Conservation (phyloP, 1,139 yeast genomes). For the Yamadazyma triangularis region DNA sequence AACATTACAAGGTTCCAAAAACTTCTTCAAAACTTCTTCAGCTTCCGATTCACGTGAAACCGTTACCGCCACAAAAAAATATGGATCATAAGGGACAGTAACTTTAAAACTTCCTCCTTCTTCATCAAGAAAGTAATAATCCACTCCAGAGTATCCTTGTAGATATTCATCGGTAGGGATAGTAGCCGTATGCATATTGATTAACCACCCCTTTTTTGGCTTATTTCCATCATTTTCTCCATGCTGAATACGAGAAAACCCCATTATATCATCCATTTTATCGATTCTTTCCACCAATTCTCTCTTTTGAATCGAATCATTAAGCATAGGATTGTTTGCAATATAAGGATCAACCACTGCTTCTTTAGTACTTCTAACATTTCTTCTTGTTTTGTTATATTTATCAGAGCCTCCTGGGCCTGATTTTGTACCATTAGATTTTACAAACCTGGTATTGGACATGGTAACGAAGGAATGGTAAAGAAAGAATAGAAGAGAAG, state of each 20-base stretch:
- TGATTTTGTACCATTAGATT: too few species aligned
- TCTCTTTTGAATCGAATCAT: slow-evolving; percentile 31
- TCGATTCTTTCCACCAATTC: slow-evolving; percentile 55
- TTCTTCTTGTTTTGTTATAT: too few species aligned
- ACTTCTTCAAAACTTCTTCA: slow-evolving; percentile 75
- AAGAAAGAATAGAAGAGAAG: too few species aligned
- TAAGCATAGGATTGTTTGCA: slow-evolving; percentile 38
- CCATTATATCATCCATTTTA: slow-evolving; percentile 70
- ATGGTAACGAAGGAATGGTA: too few species aligned
- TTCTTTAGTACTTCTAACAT: slow-evolving; percentile 10
- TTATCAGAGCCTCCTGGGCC: too few species aligned
- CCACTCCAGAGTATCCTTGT: slow-evolving; percentile 81
- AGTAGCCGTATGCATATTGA: slow-evolving; percentile 77
- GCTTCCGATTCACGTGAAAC: slow-evolving; percentile 73
- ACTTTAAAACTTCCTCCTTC: slow-evolving; percentile 96
- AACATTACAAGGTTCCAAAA: slow-evolving; percentile 54
- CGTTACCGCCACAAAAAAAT: slow-evolving; percentile 69
- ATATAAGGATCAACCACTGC: slow-evolving; percentile 19
- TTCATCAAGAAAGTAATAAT: slow-evolving; percentile 91
- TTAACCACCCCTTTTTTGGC: slow-evolving; percentile 82
- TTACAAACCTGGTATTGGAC: too few species aligned
- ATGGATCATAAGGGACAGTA: slow-evolving; percentile 80
- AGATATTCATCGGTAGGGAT: slow-evolving; percentile 51
- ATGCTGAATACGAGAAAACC: slow-evolving; percentile 71
- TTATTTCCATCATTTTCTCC: slow-evolving; percentile 46